Evolutionary conservation across 2,329 filamentous ascomycete species (phyloP).

Genomic region (Davidsoniella virescens): DNA sequence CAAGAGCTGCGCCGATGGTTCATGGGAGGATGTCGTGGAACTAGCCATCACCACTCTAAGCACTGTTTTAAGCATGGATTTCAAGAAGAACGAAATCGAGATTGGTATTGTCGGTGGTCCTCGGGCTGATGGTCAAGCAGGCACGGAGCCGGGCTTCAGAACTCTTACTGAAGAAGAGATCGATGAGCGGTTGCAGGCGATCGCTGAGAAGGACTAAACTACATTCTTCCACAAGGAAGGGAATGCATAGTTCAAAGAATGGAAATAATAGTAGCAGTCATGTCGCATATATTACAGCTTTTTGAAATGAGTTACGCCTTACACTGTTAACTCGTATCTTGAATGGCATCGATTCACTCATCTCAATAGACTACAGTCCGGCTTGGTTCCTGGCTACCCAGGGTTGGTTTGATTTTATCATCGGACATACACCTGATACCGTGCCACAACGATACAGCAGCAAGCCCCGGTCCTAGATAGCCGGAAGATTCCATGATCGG

Average conservation of each 20-base stretch:
- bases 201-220: slow-evolving; percentile 89
- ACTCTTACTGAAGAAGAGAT: slow-evolving; percentile 94
- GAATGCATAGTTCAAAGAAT: background rate
- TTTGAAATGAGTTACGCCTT: slow-evolving; percentile 12
- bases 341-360: background rate
- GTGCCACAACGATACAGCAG: too few species aligned
- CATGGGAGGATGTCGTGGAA: slow-evolving; percentile 96
- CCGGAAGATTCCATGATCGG: too few species aligned
- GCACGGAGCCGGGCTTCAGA: slow-evolving; percentile 64
- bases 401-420: too few species aligned
- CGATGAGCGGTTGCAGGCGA: slow-evolving; percentile 92
- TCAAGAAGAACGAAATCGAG: slow-evolving; percentile 98
- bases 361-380: too few species aligned
- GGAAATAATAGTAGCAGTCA: background rate
- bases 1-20: slow-evolving; percentile 84
- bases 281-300: slow-evolving; percentile 1
- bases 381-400: too few species aligned
- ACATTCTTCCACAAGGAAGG: background rate
- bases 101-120: slow-evolving; percentile 93
- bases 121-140: slow-evolving; percentile 64
- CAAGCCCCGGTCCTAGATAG: too few species aligned
- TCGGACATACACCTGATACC: too few species aligned
- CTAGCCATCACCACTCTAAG: slow-evolving; percentile 88
- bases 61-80: slow-evolving; percentile 94
- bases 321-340: background rate